Evolutionary conservation across 352 stramenopile genomes (phyloP).

Genomic region (Ophiocytium majus): DNA sequence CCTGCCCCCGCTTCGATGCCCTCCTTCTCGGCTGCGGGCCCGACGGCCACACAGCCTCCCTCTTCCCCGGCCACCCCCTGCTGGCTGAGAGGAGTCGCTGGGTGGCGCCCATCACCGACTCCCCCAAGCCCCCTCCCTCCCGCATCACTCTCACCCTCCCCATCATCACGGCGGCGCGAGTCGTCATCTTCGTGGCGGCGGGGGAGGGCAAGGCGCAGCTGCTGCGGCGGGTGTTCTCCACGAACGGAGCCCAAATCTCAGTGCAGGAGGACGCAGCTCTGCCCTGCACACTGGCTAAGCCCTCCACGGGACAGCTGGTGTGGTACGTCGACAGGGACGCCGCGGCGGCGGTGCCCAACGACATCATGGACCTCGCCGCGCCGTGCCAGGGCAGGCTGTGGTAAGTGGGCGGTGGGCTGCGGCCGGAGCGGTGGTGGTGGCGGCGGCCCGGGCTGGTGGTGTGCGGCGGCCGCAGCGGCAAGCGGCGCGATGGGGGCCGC

Average conservation of each 20-base stretch:
- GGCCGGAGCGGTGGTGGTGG: too few species aligned
- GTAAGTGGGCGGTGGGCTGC: neutral
- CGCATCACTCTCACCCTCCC: constrained; percentile 95
- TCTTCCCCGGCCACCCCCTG: constrained; percentile 91
- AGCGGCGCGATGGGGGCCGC: too few species aligned
- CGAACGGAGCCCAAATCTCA: neutral
- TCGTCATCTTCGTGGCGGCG: constrained; percentile 84
- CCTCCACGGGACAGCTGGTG: constrained; percentile 1
- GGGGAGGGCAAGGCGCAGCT: constrained; percentile 78
- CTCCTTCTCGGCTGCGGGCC: constrained; percentile 94
- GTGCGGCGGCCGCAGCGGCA: too few species aligned
- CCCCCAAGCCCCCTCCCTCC: constrained; percentile 90
- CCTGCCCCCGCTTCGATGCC: constrained; percentile 82
- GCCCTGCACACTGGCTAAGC: constrained; percentile 11
- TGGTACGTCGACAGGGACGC: neutral
- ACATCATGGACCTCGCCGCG: constrained; percentile 3
- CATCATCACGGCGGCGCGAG: constrained; percentile 81
- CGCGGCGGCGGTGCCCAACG: neutral
- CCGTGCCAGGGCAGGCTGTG: neutral
- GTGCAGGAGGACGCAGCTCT: neutral
- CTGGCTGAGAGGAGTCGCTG: constrained; percentile 72
- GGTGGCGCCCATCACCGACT: constrained; percentile 92
- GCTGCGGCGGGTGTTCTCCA: constrained; percentile 60
- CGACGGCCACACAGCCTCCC: constrained; percentile 95
- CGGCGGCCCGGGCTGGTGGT: too few species aligned